phyloP scores from a whole-genome alignment of 2,329 filamentous ascomycete genomes.

The Epichloe festucae region DNA sequence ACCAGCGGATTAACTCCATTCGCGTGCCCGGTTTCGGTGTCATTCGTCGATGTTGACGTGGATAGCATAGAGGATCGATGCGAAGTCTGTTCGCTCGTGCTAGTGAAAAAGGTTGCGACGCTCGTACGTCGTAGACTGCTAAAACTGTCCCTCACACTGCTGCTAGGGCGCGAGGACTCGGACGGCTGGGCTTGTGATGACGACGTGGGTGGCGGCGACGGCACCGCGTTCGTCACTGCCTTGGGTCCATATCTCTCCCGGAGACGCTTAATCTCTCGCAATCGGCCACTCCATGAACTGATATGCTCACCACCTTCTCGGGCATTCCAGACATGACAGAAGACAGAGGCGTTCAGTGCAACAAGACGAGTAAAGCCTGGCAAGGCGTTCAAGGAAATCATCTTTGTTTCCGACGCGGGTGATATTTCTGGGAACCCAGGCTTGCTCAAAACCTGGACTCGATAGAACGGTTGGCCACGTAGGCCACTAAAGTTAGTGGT shows the following conservation, averaged over 20 bases:
- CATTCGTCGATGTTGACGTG: conserved; percentile 39
- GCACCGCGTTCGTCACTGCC: conserved; percentile 9
- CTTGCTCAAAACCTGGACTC: conserved; percentile 79
- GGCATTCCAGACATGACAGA: conserved; percentile 79
- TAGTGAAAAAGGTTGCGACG: conserved; percentile 51
- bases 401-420: conserved; percentile 76
- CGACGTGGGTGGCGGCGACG: conserved; percentile 18
- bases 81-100: conserved; percentile 40
- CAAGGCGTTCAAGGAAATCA: conserved; percentile 71
- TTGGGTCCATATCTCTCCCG: conserved; percentile 53
- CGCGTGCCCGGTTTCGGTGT: conserved; percentile 34
- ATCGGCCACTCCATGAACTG: conserved; percentile 77
- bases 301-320: conserved; percentile 68
- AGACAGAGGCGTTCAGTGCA: conserved; percentile 86
- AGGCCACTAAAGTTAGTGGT: conserved; percentile 13
- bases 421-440: conserved; percentile 86
- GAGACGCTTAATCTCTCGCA: conserved; percentile 73
- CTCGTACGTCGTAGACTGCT: conserved; percentile 49
- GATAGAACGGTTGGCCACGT: conserved; percentile 52
- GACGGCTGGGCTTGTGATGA: conserved; percentile 9
- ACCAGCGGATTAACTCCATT: conserved; percentile 19
- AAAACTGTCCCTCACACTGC: conserved; percentile 43
- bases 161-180: conserved; percentile 10
- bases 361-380: conserved; percentile 78
- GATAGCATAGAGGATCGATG: conserved; percentile 45